Evolutionary conservation across 2,329 filamentous ascomycete genomes (phyloP).

Genomic region (Xylariaceae sp.): DNA sequence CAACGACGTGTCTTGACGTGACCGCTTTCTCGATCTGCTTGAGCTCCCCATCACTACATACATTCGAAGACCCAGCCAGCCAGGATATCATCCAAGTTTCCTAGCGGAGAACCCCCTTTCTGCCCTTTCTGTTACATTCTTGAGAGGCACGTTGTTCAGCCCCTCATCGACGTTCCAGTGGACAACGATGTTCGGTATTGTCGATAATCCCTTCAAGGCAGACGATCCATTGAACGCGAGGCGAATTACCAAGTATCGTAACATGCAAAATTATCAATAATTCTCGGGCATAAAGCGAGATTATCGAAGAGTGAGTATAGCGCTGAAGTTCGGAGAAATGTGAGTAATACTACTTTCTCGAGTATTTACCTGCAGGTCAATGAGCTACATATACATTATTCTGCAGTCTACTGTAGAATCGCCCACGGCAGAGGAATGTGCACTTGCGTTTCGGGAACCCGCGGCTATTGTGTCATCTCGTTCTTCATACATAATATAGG

Average conservation of each 20-base stretch:
- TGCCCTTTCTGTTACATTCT: not conserved
- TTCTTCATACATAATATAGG: conserved; percentile 4
- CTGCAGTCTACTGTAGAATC: not conserved
- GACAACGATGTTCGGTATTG: not conserved
- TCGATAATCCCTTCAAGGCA: not conserved
- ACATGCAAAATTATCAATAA: not conserved
- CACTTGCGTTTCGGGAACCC: conserved; percentile 15
- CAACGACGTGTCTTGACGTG: conserved; percentile 29
- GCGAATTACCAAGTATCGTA: not conserved
- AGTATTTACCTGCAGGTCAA: not conserved
- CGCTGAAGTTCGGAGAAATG: not conserved
- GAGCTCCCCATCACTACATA: not conserved
- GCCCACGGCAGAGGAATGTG: conserved; percentile 7
- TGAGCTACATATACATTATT: not conserved
- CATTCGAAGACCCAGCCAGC: not conserved
- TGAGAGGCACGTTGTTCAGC: not conserved
- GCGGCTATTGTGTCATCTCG: conserved; percentile 18
- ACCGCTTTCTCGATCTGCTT: conserved; percentile 25
- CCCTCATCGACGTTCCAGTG: not conserved
- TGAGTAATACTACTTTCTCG: not conserved
- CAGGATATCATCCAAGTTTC: not conserved
- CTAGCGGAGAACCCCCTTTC: not conserved
- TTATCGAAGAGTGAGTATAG: not conserved
- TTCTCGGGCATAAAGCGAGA: not conserved
- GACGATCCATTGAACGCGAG: not conserved